Evolutionary conservation across 345 rosid species (phyloP).

Genomic region (Rhizophora apiculata): DNA sequence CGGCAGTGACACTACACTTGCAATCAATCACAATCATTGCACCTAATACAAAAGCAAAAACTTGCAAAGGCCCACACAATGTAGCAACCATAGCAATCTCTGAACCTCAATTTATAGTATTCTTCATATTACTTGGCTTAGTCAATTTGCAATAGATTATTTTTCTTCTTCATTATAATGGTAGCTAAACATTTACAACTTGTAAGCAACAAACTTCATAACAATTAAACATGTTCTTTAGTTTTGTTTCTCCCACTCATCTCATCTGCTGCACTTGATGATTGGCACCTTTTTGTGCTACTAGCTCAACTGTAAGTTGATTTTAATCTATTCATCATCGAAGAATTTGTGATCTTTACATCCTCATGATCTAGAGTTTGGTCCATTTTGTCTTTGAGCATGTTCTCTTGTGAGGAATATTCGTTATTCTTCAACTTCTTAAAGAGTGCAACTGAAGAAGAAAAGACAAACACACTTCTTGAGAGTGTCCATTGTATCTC

Average conservation of each 20-base stretch:
- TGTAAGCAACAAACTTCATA: neutral
- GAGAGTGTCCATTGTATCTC: conserved; percentile 54
- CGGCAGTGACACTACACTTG: no score
- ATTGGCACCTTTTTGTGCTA: conserved; percentile 28
- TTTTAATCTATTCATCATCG: conserved; percentile 49
- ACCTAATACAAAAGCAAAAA: no score
- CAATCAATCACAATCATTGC: no score
- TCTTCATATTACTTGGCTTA: no score
- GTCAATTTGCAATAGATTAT: no score
- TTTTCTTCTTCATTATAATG: no score
- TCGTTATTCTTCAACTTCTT: conserved; percentile 40
- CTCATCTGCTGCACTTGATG: conserved; percentile 28
- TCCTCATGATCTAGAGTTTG: conserved; percentile 23
- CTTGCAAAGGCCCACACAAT: no score
- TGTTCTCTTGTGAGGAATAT: conserved; percentile 31
- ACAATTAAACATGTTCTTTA: conserved; percentile 31
- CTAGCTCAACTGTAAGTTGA: conserved; percentile 45
- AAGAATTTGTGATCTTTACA: conserved; percentile 30
- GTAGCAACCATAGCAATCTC: no score
- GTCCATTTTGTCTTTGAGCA: conserved; percentile 20
- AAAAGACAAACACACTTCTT: conserved; percentile 67
- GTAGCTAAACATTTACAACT: no score
- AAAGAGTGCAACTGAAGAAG: conserved; percentile 71
- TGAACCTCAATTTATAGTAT: no score
- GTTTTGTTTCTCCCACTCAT: conserved; percentile 17